Conservation (phyloP, 129 eudicot species). For the Chrysanthemum seticuspe region DNA sequence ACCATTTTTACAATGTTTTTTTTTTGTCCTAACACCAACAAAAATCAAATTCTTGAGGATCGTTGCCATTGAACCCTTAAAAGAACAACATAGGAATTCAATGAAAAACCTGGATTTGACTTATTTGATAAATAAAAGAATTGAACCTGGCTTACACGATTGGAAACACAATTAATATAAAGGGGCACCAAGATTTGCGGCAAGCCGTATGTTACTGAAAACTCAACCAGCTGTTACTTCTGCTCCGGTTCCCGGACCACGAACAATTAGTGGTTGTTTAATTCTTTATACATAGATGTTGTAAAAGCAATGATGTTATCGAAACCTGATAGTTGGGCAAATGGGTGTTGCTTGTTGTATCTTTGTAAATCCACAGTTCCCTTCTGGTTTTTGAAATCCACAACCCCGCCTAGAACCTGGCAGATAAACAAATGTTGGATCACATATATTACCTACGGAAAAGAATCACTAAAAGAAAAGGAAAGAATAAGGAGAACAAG, state of each 20-base stretch:
- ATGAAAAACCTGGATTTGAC: constrained; percentile 2
- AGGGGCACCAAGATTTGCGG: constrained; percentile 95
- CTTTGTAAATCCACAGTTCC: constrained; percentile 74
- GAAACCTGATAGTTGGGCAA: constrained; percentile 94
- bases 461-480: neutral
- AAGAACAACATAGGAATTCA: constrained; percentile 1
- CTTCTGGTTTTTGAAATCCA: constrained; percentile 68
- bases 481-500: no score
- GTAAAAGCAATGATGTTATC: constrained; percentile 93
- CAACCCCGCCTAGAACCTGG: constrained; percentile 95
- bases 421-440: neutral
- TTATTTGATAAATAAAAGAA: constrained; percentile 12
- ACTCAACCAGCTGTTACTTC: constrained; percentile 98
- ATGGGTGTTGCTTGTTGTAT: constrained; percentile 79
- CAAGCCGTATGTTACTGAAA: constrained; percentile 87
- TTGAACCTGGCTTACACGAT: neutral
- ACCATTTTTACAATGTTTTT: constrained; percentile 11
- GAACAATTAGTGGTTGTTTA: constrained; percentile 81
- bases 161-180: constrained; percentile 39
- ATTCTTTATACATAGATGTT: constrained; percentile 62
- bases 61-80: neutral
- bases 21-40: constrained; percentile 2
- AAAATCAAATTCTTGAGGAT: constrained; percentile 1
- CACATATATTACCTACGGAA: neutral
- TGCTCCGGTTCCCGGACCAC: constrained; percentile 99